Base-by-base conservation (phyloP, 306 rosid genomes). In the Comarum palustre region DNA sequence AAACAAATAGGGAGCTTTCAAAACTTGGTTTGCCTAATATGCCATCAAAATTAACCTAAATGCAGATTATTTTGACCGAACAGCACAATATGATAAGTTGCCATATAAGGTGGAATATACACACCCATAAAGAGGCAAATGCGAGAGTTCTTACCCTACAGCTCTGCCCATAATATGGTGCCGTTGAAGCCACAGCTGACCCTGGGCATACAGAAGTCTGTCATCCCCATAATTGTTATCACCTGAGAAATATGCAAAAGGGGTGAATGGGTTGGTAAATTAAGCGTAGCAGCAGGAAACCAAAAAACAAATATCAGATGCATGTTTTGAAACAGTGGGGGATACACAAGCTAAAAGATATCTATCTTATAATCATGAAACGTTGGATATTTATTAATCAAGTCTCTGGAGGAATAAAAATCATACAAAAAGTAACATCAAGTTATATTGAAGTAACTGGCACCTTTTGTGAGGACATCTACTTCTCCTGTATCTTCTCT, bases 141-240 rank as follows among this genome's bases (percentile, higher is more conserved):
- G 64, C 63, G 20, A 72, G 55, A 72, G 31, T 60, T 68, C 65
- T 82, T 78, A 92, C 98, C 98, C 98, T 1, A 90, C 90, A 32
- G 98, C 98, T 90, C 96, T 88, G 20, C 98, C 98, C 97, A 93
- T 93, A 66, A 93, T 90, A 77, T 93, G 98, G 79, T 90, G 98
- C 69, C 91, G 78, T 54, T 89, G 89, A 51, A 93, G 90, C 98
- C 98, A 93, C 59, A 88, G 91, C 79, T 93, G 98, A 78, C 97
- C 98, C 3, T 88, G 87, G 75, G 96, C 97, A 82, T 93, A 93
- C 77, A 93, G 83, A 32, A 93, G 89, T 80, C 98, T 84, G 81
- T 93, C 98, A 81, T 93, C 98, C 64, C 88, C 96, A 29, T 88
- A 81, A 71, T 93, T 93, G 80, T 89, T 90, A 82, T 93, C 98